Percentiles rank a stretch among this genome's conserved stretches.
phyloP scores from a whole-genome alignment of 331 rosid genomes.

The Cydonia oblonga region DNA sequence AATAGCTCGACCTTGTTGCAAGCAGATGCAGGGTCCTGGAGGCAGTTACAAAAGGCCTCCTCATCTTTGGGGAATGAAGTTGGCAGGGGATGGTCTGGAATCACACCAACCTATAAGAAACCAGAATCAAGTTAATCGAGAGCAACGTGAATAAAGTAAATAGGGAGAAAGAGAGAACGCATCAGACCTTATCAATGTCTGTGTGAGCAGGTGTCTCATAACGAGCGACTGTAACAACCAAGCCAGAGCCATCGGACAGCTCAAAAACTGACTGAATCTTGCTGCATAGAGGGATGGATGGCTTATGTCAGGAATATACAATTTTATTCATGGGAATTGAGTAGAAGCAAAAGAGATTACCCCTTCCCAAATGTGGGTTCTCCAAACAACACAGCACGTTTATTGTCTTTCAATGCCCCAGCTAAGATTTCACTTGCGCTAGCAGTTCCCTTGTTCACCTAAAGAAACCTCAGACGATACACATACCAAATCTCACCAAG shows the following conservation, averaged over 20 bases:
- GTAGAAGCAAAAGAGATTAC: slow-evolving; percentile 30
- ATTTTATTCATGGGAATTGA: not conserved
- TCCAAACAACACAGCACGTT: slow-evolving; percentile 80
- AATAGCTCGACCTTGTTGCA: slow-evolving; percentile 70
- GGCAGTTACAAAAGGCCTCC: slow-evolving; percentile 76
- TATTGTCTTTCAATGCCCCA: slow-evolving; percentile 92
- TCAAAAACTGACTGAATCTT: slow-evolving; percentile 92
- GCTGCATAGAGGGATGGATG: slow-evolving; percentile 33
- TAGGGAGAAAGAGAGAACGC: not conserved
- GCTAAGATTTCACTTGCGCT: slow-evolving; percentile 98
- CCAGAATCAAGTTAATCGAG: not conserved
- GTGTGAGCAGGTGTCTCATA: slow-evolving; percentile 85
- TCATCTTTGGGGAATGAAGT: slow-evolving; percentile 73
- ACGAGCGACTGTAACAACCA: slow-evolving; percentile 93
- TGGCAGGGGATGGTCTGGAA: slow-evolving; percentile 91
- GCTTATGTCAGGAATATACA: slow-evolving; percentile 15
- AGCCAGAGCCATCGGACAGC: slow-evolving; percentile 93
- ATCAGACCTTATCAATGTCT: slow-evolving; percentile 61
- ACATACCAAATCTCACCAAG: not conserved
- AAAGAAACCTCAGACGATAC: slow-evolving; percentile 13
- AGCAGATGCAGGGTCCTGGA: slow-evolving; percentile 71
- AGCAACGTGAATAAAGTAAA: not conserved
- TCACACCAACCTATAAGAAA: slow-evolving; percentile 64
- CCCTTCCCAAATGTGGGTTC: slow-evolving; percentile 97
- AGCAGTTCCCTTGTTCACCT: slow-evolving; percentile 99